Evolutionary conservation across 202 grass and related monocot genomes (phyloP), one percentile per base, ranked within the genome.

Genomic region (Eragrostis tef): DNA sequence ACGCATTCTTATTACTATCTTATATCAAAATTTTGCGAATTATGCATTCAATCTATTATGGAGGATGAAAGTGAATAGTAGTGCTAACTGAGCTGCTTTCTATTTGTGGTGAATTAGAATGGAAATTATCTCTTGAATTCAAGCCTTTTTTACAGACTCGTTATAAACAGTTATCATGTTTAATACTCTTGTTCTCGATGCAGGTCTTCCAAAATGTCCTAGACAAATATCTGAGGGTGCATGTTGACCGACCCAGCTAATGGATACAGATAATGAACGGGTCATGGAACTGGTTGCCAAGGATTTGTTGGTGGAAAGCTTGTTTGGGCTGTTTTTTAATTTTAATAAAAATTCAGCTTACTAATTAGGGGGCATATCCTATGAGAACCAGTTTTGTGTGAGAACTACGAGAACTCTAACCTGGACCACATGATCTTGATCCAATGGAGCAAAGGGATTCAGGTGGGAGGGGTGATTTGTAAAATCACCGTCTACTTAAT

Each of bases 171-270:
- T 43, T 13, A 81, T 56, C 58, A 78, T 51, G 20, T 52, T 56
- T 71, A 74, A 44, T 6, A 21, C 14, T 76, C 70, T 77, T 42
- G 48, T 22, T 73, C 27, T 11, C 15, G 44, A 81, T 86, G 83
- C 80, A 98, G 96, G 90, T 88, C 75, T 95, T 93, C 84, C 88
- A 89, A 83, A 90, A 74, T 85, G 89, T 90, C 59, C 66, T 95
- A 31, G 83, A 95, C 71, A 79, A 88, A 54, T 93, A 93, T 90
- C 79, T 93, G 25, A 77, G 88, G 31, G 87, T 88, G 70, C 89
- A 87, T 83, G 84, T 85, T 72, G 75, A 84, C 42, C 69, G 43
- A 29, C 81, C 79, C 12, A 87, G 78, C 47, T 78, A 79, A 83
- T 48, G n/a, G 51, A 53, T 4, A 22, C 6, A 21, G 29, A 22